phyloP scores from a whole-genome alignment of 306 rosid species.

The Sicyos edulis region DNA sequence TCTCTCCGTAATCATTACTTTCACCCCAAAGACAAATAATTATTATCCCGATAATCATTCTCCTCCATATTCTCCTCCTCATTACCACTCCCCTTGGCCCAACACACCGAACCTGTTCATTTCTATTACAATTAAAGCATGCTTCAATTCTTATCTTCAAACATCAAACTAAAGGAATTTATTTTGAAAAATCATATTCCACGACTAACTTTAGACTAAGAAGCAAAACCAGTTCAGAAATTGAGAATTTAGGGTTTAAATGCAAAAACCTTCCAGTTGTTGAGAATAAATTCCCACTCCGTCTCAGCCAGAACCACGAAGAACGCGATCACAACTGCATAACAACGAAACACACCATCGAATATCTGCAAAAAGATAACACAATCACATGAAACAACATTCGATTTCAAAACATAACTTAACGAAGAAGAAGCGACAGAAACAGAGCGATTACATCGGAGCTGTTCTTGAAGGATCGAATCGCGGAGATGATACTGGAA shows the following conservation, averaged over 20 bases:
- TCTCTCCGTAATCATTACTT: too few species aligned
- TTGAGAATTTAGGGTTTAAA: neutral
- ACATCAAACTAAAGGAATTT: neutral
- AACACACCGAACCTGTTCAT: too few species aligned
- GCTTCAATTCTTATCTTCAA: conserved; percentile 4
- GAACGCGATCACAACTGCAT: conserved; percentile 42
- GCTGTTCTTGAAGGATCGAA: conserved; percentile 47
- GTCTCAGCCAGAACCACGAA: conserved; percentile 60
- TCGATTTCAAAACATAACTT: neutral
- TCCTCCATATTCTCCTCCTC: too few species aligned
- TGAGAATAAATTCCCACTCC: conserved; percentile 50
- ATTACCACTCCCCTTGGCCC: too few species aligned
- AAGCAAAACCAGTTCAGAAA: neutral
- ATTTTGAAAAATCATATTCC: too few species aligned
- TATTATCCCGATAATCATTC: too few species aligned
- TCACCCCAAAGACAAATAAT: too few species aligned
- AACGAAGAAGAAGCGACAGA: neutral
- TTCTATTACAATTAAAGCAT: neutral
- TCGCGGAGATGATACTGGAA: conserved; percentile 62
- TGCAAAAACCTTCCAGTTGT: conserved; percentile 52
- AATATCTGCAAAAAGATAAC: conserved; percentile 36
- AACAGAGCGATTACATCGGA: conserved; percentile 41
- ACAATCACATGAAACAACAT: neutral
- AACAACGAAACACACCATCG: conserved; percentile 80
- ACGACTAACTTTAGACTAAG: neutral